Evolutionary conservation across 768 basidiomycete species (phyloP).

Genomic region (Gloeopeniophorella convolvens): DNA sequence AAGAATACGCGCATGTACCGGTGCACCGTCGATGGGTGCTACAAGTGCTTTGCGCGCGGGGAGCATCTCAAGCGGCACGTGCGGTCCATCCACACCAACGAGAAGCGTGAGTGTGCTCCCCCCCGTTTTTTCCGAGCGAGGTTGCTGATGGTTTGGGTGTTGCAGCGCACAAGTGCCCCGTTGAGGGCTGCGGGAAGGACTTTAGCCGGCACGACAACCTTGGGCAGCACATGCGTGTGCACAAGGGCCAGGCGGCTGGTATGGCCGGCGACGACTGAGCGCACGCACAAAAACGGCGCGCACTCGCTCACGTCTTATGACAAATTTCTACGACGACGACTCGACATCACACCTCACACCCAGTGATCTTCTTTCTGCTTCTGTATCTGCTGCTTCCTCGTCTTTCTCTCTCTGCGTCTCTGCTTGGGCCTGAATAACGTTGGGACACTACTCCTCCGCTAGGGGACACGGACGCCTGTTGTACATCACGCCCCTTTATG

Average conservation of each 20-base stretch:
- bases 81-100: constrained; percentile 83
- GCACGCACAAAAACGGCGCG: not conserved
- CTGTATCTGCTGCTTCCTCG: not conserved
- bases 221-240: constrained; percentile 82
- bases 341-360: no score
- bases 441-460: constrained; percentile 10
- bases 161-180: constrained; percentile 74
- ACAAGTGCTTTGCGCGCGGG: constrained; percentile 80
- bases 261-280: constrained; percentile 7
- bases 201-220: constrained; percentile 88
- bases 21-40: constrained; percentile 77
- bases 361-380: not conserved
- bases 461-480: constrained; percentile 13
- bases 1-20: constrained; percentile 41
- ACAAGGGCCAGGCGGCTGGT: constrained; percentile 33
- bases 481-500: constrained; percentile 7
- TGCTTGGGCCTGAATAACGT: constrained; percentile 14
- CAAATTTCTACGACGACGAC: no score
- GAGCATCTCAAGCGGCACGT: constrained; percentile 91
- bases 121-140: not conserved
- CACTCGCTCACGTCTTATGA: no score
- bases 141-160: constrained; percentile 16
- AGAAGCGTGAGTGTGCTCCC: constrained; percentile 66
- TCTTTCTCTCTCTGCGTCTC: not conserved
- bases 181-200: constrained; percentile 73